Base-by-base conservation (phyloP, 2,329 filamentous ascomycete genomes). In the Cyphellophora europaea region DNA sequence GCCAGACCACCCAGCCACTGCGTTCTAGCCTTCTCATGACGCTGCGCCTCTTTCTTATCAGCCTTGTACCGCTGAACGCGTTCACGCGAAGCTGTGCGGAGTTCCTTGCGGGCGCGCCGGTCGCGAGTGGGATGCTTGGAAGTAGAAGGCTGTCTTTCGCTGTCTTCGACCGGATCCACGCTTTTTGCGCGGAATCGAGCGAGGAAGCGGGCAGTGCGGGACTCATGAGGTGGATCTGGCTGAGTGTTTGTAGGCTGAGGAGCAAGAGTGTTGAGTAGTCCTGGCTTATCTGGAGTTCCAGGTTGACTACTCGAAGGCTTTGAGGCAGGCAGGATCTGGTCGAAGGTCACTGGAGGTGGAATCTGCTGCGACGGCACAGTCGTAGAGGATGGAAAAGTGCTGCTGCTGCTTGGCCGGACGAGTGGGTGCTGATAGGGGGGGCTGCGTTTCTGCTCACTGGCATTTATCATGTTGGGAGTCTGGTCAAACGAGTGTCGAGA, bases 71-170 rank as follows among this genome's bases (percentile, higher is more conserved):
- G 8, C n/a, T n/a, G 8, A n/a, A 25, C n/a, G 21, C 8, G 21
- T 25, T n/a, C 21, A 8, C n/a, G 21, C 21, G n/a, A 25, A 23
- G 16, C 25, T 27, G 30, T 35, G 14, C 29, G 33, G n/a, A 28
- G 17, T 19, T 40, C 30, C 19, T 32, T 23, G 10, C 33, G 33
- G 11, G 16, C 13, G 14, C 16, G 18, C n/a, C 29, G 11, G 4
- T n/a, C 28, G 16, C 18, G 23, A 17, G 10, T 25, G n/a, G n/a
- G n/a, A n/a, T 43, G 32, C 38, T 45, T 18, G 40, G 35, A 25
- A 34, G 36, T 19, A 33, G 15, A 27, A 14, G 14, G 28, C 19
- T 31, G 18, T 23, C 33, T 10, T 40, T 35, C 35, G 38, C 8
- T n/a, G n/a, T 25, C 21, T 25, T n/a, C 21, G 21, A n/a, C n/a